These are phyloP conservation scores for Danielia oregonensis DNA, from an alignment of 805 yeast species.

Conservation along the genomic window DNA sequence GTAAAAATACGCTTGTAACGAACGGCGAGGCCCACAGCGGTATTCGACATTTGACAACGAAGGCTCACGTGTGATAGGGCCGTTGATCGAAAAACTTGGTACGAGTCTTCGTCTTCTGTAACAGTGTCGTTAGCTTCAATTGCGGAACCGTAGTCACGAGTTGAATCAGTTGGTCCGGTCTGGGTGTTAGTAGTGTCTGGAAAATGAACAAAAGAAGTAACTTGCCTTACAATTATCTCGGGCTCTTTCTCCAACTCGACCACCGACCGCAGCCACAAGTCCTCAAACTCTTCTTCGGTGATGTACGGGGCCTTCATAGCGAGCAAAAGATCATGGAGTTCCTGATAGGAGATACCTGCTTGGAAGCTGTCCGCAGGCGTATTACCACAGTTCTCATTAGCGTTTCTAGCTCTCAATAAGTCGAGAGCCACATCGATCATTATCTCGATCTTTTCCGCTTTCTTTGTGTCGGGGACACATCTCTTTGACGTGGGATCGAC, in stretches of 20 bases:
- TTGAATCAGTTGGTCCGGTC: conserved; percentile 20
- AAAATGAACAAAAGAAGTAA: conserved; percentile 21
- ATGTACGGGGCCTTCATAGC: conserved; percentile 44
- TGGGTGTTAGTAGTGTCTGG: conserved; percentile 24
- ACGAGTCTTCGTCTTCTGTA: conserved; percentile 35
- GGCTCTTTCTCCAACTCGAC: conserved; percentile 61
- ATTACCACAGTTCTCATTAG: conserved; percentile 57
- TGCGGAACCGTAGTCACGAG: conserved; percentile 19
- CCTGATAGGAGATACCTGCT: conserved; percentile 49
- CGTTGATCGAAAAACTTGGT: conserved; percentile 68
- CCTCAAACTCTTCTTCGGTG: conserved; percentile 64
- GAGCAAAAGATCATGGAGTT: conserved; percentile 50
- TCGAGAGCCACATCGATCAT: conserved; percentile 66
- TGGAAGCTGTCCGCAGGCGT: conserved; percentile 36
- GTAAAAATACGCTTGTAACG: conserved; percentile 18
- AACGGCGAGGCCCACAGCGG: conserved; percentile 38
- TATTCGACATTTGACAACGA: conserved; percentile 53
- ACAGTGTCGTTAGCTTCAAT: conserved; percentile 36
- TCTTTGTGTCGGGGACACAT: conserved; percentile 74
- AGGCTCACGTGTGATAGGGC: conserved; percentile 61
- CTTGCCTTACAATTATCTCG: conserved; percentile 77
- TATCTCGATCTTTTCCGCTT: conserved; percentile 61
- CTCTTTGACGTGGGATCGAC: conserved; percentile 43
- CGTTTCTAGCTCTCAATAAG: conserved; percentile 64
- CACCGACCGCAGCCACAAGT: conserved; percentile 66